These are phyloP conservation scores for Iris macrosiphon DNA, from an alignment of 106 monocot genomes.

Conservation along the genomic window DNA sequence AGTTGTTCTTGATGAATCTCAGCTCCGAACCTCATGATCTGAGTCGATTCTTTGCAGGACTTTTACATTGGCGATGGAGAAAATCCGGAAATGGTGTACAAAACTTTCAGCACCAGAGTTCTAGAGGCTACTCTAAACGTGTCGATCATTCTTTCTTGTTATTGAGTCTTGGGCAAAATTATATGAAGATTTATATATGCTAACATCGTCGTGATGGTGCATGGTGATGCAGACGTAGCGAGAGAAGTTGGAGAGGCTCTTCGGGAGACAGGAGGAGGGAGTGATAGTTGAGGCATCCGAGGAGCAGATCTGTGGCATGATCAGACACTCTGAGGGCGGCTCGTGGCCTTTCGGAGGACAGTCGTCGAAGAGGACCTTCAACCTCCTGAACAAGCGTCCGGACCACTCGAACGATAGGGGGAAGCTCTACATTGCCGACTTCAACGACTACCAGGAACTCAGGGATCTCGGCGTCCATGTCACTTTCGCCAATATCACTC, in stretches of 20 bases:
- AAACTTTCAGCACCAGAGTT: conserved; percentile 38
- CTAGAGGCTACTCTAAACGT: conserved; percentile 57
- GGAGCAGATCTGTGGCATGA: conserved; percentile 44
- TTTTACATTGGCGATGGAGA: conserved; percentile 29
- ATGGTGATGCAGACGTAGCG: conserved; percentile 28
- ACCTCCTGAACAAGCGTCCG: conserved; percentile 38
- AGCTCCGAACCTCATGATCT: too few relatives aligned
- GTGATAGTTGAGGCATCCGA: conserved; percentile 33
- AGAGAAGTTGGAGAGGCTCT: conserved; percentile 28
- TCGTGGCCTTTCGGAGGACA: conserved; percentile 13
- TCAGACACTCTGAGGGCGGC: background rate
- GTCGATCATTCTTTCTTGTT: background rate
- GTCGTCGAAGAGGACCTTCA: conserved; percentile 33
- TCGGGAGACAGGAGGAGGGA: conserved; percentile 29
- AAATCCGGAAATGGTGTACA: conserved; percentile 29
- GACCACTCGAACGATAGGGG: conserved; percentile 31
- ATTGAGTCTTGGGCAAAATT: too few relatives aligned
- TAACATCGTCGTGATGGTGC: too few relatives aligned
- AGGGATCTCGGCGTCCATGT: conserved; percentile 43
- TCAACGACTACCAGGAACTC: too few relatives aligned
- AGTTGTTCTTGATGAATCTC: too few relatives aligned
- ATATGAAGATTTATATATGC: too few relatives aligned
- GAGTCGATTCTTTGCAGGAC: conserved; percentile 20
- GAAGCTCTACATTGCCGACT: conserved; percentile 22
- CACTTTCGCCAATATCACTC: conserved; percentile 32